Conservation (phyloP, 1,284 basidiomycete genomes). For the Cutaneotrichosporon sp. region DNA sequence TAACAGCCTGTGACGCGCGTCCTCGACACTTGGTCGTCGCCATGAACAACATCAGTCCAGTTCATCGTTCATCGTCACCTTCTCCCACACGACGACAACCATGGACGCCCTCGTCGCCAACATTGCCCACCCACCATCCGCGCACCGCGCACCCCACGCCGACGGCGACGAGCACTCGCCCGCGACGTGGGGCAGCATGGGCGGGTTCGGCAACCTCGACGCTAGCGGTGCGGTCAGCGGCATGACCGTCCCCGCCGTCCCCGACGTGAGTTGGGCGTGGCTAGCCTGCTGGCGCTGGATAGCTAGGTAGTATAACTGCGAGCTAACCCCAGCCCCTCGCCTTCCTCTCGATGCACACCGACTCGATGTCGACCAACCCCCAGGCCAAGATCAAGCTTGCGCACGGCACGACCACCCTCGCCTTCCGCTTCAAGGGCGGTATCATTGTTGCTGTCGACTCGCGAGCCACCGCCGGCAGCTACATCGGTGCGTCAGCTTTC, state of each 20-base stretch:
- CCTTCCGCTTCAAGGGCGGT: slow-evolving; percentile 94
- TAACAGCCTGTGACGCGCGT: slow-evolving; percentile 10
- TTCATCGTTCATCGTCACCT: not conserved
- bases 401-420: slow-evolving; percentile 97
- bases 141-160: slow-evolving; percentile 34
- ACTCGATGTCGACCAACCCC: slow-evolving; percentile 83
- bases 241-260: slow-evolving; percentile 50
- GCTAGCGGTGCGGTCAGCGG: slow-evolving; percentile 42
- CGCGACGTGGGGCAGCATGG: slow-evolving; percentile 74
- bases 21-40: slow-evolving; percentile 10
- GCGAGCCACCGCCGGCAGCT: slow-evolving; percentile 93
- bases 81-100: slow-evolving; percentile 37
- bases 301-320: not conserved
- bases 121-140: slow-evolving; percentile 56
- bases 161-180: slow-evolving; percentile 54
- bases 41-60: not conserved
- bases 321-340: slow-evolving; percentile 67
- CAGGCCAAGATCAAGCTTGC: slow-evolving; percentile 96
- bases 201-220: slow-evolving; percentile 66
- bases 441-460: slow-evolving; percentile 99
- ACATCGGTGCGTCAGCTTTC: slow-evolving; percentile 69
- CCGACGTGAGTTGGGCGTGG: slow-evolving; percentile 42
- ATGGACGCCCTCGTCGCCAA: slow-evolving; percentile 77
- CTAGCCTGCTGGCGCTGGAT: not conserved
- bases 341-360: slow-evolving; percentile 86